Conservation (phyloP, 108 stramenopile species). For the Cyclostephanos tholiformis region DNA sequence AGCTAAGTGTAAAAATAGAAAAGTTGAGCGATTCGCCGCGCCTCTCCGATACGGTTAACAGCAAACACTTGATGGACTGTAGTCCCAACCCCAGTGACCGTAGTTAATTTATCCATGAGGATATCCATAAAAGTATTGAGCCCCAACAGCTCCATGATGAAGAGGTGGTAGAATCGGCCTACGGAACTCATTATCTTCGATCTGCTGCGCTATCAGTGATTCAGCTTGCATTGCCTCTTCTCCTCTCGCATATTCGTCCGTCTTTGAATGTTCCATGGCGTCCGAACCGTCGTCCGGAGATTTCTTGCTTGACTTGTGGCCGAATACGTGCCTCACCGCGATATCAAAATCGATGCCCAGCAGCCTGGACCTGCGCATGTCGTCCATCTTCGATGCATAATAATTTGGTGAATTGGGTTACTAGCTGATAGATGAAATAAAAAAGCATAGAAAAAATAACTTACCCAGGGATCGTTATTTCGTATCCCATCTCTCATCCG, state of each 20-base stretch:
- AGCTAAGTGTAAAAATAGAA: too few species aligned
- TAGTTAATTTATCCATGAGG: not conserved
- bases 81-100: too few species aligned
- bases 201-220: not conserved
- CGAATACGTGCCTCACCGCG: slow-evolving; percentile 29
- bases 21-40: too few species aligned
- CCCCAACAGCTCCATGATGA: not conserved
- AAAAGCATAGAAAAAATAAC: not conserved
- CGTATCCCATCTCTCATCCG: slow-evolving; percentile 43
- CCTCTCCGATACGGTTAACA: too few species aligned
- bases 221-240: not conserved
- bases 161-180: slow-evolving; percentile 7
- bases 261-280: not conserved
- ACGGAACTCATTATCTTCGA: slow-evolving; percentile 10
- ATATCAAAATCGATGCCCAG: slow-evolving; percentile 32
- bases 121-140: slow-evolving; percentile 4
- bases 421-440: not conserved
- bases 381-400: slow-evolving; percentile 16
- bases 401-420: not conserved
- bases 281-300: not conserved
- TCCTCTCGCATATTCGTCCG: not conserved
- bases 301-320: slow-evolving; percentile 20
- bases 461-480: slow-evolving; percentile 31
- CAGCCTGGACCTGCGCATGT: slow-evolving; percentile 6
- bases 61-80: too few species aligned